Evolutionary conservation across 1,284 basidiomycete species (phyloP).

Genomic region (Sparassis latifolia): DNA sequence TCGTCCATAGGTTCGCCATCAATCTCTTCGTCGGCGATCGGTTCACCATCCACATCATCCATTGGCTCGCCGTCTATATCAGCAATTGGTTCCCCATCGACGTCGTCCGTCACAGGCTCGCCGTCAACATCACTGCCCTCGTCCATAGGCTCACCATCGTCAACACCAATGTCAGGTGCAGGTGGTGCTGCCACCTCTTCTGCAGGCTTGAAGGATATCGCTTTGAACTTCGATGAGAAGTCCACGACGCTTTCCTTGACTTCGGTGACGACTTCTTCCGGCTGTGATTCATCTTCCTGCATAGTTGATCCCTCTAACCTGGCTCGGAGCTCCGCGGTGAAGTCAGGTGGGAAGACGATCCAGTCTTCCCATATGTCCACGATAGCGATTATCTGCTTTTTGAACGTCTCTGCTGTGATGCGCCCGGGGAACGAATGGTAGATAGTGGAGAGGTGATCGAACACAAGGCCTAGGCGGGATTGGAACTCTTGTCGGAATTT

Average conservation of each 20-base stretch:
- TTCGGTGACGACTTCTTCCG: slow-evolving; percentile 26
- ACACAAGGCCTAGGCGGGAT: slow-evolving; percentile 77
- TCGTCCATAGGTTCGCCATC: slow-evolving; percentile 33
- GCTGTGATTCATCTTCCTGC: slow-evolving; percentile 25
- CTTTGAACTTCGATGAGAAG: slow-evolving; percentile 67
- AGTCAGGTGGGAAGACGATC: slow-evolving; percentile 87
- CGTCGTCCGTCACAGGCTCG: slow-evolving; percentile 26
- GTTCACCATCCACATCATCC: slow-evolving; percentile 38
- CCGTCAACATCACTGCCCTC: slow-evolving; percentile 40
- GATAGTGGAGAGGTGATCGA: slow-evolving; percentile 90
- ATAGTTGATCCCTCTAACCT: slow-evolving; percentile 61
- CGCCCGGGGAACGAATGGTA: slow-evolving; percentile 89
- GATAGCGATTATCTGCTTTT: slow-evolving; percentile 79
- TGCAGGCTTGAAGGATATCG: slow-evolving; percentile 71
- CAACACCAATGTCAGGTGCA: slow-evolving; percentile 30
- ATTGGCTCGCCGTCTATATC: slow-evolving; percentile 43
- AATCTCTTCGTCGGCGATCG: slow-evolving; percentile 24
- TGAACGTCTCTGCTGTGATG: slow-evolving; percentile 92
- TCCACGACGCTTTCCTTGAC: slow-evolving; percentile 23
- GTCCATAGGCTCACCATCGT: slow-evolving; percentile 44
- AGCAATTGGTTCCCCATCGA: slow-evolving; percentile 28
- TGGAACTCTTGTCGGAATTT: slow-evolving; percentile 92
- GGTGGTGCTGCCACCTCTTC: slow-evolving; percentile 24
- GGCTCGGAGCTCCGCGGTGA: slow-evolving; percentile 63
- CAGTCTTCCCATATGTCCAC: slow-evolving; percentile 95